Evolutionary conservation across 1,284 basidiomycete species (phyloP).

Genomic region (Malassezia vespertilionis): DNA sequence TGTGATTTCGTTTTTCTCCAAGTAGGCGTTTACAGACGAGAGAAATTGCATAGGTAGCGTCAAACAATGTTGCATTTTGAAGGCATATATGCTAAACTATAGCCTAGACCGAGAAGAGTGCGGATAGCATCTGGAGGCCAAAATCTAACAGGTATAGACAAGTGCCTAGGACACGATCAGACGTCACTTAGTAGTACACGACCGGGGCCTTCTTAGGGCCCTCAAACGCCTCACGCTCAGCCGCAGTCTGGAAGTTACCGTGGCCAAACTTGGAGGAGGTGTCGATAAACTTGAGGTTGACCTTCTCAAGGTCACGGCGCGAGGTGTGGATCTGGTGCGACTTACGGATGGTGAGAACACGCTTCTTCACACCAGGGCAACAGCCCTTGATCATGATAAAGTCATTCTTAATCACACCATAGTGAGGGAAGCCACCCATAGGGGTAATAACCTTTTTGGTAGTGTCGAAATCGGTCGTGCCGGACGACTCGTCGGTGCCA

Average conservation of each 20-base stretch:
- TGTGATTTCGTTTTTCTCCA: too few relatives aligned
- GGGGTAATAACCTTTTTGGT: slow-evolving; percentile 79
- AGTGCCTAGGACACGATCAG: slow-evolving; percentile 13
- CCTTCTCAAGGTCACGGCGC: slow-evolving; percentile 66
- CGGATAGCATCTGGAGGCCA: slow-evolving; percentile 13
- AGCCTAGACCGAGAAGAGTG: slow-evolving; percentile 7
- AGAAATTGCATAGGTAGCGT: too few relatives aligned
- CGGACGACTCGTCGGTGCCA: slow-evolving; percentile 69
- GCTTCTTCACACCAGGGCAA: slow-evolving; percentile 91
- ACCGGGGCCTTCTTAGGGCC: slow-evolving; percentile 53
- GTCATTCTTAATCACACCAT: slow-evolving; percentile 97
- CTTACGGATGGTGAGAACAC: slow-evolving; percentile 64
- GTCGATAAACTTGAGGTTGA: slow-evolving; percentile 97
- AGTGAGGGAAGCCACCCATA: slow-evolving; percentile 98
- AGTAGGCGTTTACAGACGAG: too few relatives aligned
- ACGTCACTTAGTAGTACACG: slow-evolving; percentile 52
- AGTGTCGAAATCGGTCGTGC: slow-evolving; percentile 60
- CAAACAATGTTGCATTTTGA: slow-evolving; percentile 13
- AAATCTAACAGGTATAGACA: slow-evolving; percentile 57
- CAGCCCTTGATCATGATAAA: slow-evolving; percentile 70
- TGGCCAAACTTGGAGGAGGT: slow-evolving; percentile 83
- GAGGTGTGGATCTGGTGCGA: slow-evolving; percentile 46
- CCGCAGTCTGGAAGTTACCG: slow-evolving; percentile 85
- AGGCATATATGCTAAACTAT: slow-evolving; percentile 7
- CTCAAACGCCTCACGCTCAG: slow-evolving; percentile 89